Evolutionary conservation across 129 eudicot genomes (phyloP).

Genomic region (Lactuca saligna): DNA sequence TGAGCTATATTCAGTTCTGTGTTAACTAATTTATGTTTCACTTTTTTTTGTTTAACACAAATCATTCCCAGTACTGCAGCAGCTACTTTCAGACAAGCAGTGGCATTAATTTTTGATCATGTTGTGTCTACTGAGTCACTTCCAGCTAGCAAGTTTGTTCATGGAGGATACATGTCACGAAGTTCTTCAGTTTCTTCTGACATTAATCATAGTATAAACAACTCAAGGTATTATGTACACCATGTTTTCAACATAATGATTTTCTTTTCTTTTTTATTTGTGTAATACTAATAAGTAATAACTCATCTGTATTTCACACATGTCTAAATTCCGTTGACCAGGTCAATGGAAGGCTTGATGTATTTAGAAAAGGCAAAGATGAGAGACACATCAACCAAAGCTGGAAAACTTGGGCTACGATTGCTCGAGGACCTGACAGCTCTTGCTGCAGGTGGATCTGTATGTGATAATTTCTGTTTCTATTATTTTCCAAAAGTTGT

Average conservation of each 20-base stretch:
- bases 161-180: constrained; percentile 78
- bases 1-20: constrained; percentile 20
- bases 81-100: constrained; percentile 99
- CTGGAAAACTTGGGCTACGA: constrained; percentile 87
- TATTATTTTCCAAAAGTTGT: constrained; percentile 12
- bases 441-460: constrained; percentile 99
- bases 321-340: constrained; percentile 29
- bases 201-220: constrained; percentile 77
- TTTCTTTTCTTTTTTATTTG: constrained; percentile 6
- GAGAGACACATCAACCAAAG: constrained; percentile 69
- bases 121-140: constrained; percentile 81
- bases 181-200: constrained; percentile 73
- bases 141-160: constrained; percentile 79
- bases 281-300: neutral
- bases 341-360: constrained; percentile 59
- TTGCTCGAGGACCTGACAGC: constrained; percentile 99
- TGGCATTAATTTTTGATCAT: constrained; percentile 91
- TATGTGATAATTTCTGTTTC: constrained; percentile 68
- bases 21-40: constrained; percentile 19
- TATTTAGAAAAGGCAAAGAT: constrained; percentile 50
- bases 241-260: neutral
- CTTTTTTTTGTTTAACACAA: constrained; percentile 7
- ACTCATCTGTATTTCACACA: constrained; percentile 6
- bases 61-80: constrained; percentile 82
- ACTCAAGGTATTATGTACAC: constrained; percentile 70